phyloP scores from a whole-genome alignment of 441 rosid genomes.

The Populus trichocarpa region DNA sequence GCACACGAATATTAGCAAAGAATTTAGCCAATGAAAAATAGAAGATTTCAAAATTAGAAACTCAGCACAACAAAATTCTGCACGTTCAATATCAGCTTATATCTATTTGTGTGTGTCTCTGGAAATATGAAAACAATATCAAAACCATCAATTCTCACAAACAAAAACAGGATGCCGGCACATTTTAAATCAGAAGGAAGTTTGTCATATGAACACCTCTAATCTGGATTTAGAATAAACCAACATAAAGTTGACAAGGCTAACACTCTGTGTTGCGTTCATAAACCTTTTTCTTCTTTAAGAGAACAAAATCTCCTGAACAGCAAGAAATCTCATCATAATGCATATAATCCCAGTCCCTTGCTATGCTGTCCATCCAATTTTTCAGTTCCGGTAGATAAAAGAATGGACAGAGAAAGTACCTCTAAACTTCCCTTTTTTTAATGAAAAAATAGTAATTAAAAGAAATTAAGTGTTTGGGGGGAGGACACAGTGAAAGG shows the following conservation, averaged over 20 bases:
- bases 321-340: not conserved
- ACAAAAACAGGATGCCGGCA: not conserved
- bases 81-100: not conserved
- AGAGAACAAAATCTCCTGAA: not conserved
- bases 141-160: not conserved
- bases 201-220: not conserved
- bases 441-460: not conserved
- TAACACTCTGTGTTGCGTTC: not conserved
- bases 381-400: not conserved
- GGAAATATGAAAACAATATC: not conserved
- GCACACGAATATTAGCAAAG: constrained; percentile 1
- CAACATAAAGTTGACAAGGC: not conserved
- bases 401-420: not conserved
- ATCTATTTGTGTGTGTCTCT: not conserved
- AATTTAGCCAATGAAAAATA: not conserved
- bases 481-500: not conserved
- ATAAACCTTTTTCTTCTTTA: not conserved
- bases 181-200: not conserved
- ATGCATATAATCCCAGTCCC: not conserved
- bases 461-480: not conserved
- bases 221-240: not conserved
- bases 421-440: not conserved
- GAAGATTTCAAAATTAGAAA: not conserved
- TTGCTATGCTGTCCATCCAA: not conserved
- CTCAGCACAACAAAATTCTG: not conserved